phyloP scores from a whole-genome alignment of 1,139 yeast species.

The Kurtzmaniella quercitrusa region DNA sequence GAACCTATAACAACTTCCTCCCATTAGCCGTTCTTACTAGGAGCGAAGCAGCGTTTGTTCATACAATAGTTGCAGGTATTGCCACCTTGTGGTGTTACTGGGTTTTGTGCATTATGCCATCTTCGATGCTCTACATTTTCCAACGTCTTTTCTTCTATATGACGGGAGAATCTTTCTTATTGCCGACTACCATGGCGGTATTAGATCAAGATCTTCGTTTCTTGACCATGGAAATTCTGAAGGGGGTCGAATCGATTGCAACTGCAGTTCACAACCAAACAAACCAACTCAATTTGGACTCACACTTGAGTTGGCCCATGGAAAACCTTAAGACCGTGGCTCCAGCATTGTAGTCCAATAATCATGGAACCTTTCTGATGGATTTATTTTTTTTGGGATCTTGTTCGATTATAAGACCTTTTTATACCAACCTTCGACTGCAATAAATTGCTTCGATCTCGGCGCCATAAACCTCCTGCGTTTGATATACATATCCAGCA shows the following conservation, averaged over 20 bases:
- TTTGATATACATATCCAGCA: neutral
- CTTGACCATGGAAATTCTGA: neutral
- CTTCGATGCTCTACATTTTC: slow-evolving; percentile 11
- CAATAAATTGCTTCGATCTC: neutral
- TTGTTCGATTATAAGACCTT: too few species aligned
- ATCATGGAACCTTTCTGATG: too few species aligned
- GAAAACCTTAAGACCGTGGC: neutral
- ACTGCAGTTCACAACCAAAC: neutral
- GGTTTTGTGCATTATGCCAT: slow-evolving; percentile 14
- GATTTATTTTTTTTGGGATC: too few species aligned
- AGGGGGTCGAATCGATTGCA: neutral
- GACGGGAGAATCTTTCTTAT: slow-evolving; percentile 16
- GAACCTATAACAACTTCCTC: slow-evolving; percentile 20
- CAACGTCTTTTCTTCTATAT: slow-evolving; percentile 16
- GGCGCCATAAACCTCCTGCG: neutral
- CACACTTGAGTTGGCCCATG: neutral
- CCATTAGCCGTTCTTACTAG: slow-evolving; percentile 27
- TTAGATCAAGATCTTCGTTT: neutral
- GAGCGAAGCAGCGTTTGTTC: slow-evolving; percentile 19
- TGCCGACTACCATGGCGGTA: slow-evolving; percentile 1
- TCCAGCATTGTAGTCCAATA: neutral
- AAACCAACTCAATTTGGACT: neutral
- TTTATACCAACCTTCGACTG: neutral
- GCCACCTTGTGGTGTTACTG: slow-evolving; percentile 16
- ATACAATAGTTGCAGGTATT: slow-evolving; percentile 14